phyloP scores from a whole-genome alignment of 208 protist genomes.

The Acanthamoeba sp. region DNA sequence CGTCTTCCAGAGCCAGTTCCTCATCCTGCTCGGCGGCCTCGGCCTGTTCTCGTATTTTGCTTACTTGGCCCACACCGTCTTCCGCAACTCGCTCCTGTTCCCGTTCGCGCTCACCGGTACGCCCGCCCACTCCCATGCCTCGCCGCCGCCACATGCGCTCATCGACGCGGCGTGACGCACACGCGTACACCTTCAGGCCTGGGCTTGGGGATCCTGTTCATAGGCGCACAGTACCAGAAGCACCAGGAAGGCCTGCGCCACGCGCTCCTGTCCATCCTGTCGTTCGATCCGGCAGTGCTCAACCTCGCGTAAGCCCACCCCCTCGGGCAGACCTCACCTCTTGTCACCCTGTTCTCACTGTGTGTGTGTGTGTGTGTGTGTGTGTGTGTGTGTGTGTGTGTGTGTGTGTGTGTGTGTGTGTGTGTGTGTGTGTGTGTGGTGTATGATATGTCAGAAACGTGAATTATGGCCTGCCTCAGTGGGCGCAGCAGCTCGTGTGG shows the following conservation, averaged over 20 bases:
- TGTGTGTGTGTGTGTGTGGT: not conserved
- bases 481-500: not conserved
- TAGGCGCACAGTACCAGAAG: conserved; percentile 7
- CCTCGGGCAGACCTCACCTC: too few relatives aligned
- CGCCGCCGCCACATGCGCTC: too few relatives aligned
- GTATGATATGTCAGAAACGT: not conserved
- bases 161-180: too few relatives aligned
- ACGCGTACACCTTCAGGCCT: not conserved
- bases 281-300: not conserved
- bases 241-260: not conserved
- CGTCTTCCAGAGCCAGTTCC: not conserved
- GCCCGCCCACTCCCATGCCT: too few relatives aligned
- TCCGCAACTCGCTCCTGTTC: conserved; percentile 9
- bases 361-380: too few relatives aligned
- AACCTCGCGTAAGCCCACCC: not conserved
- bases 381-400: too few relatives aligned
- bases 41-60: not conserved
- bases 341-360: too few relatives aligned
- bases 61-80: not conserved
- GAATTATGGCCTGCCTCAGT: not conserved
- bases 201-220: not conserved
- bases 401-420: too few relatives aligned
- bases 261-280: not conserved
- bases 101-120: not conserved
- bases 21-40: not conserved